Evolutionary conservation across 176 grass and related monocot species (phyloP), one percentile per base, ranked within the genome.

Genomic region (Zoysia pacifica): DNA sequence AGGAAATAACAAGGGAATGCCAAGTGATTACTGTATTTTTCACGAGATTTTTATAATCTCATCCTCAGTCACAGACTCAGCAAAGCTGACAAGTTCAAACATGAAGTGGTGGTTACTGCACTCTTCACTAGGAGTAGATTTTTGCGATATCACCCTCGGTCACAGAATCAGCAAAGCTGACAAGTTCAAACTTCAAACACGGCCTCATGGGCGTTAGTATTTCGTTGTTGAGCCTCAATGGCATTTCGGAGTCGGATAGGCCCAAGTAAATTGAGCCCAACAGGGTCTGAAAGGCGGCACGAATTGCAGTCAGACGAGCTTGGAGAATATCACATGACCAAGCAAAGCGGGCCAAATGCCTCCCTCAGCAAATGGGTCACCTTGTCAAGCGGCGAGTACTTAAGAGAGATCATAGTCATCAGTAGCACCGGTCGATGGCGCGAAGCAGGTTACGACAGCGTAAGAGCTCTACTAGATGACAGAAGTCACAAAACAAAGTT

Each of bases 341-440:
- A 79, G 69, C 87, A 90, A 75, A 90, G 60, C 5, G 88, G 88
- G 9, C 88, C 88, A 71, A 90, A 90, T 5, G 52, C 70, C 36
- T 90, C 88, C 38, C 52, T 51, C 6, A 80, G 43, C 12, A 49
- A 13, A 73, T 51, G 65, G 28, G 41, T 79, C 80, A 66, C 75
- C 38, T 90, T 86, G 69, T 90, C 84, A 46, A 90, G 83, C 77
- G 80, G 79, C 54, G 59, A 80, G 62, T 90, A 86, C 58, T 28
- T 28, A 28, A 28, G 84, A 60, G 52, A 80, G 63, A 13, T 83
- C n/a, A 19, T 74, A 67, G 28, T 90, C 53, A 18, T 51, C 65
- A 49, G 58, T 39, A 28, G 50, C 49, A 19, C 54, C 75, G 2
- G 15, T 2, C 5, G 48, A 85, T 38, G 87, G 62, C 11, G 62